A percentile compares a stretch with the other conserved stretches of the same genome.
Conservation (phyloP, 2,329 filamentous ascomycete species). For the Sporothrix luriei region DNA sequence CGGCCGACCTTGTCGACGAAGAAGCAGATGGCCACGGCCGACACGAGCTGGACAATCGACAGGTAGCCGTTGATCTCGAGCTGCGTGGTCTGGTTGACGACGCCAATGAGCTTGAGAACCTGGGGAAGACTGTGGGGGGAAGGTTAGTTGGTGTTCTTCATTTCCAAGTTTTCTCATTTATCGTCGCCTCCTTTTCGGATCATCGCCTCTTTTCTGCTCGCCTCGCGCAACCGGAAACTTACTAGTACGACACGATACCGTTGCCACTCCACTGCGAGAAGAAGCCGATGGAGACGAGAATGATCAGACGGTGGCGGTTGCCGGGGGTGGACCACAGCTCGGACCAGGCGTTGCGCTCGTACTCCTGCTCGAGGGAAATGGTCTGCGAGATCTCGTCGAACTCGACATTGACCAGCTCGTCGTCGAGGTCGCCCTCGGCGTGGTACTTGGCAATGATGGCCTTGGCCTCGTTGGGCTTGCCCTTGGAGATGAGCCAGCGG, state of each 20-base stretch:
- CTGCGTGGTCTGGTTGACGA: constrained; percentile 29
- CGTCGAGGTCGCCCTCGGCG: constrained; percentile 32
- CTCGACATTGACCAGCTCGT: constrained; percentile 34
- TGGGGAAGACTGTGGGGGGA: constrained; percentile 25
- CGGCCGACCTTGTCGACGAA: constrained; percentile 40
- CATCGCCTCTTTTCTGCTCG: too few relatives aligned
- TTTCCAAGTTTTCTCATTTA: too few relatives aligned
- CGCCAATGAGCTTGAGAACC: constrained; percentile 32
- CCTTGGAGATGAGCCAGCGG: constrained; percentile 40
- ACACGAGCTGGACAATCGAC: constrained; percentile 37
- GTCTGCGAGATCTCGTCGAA: constrained; percentile 35
- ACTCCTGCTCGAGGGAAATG: constrained; percentile 33
- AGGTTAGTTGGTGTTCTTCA: too few relatives aligned
- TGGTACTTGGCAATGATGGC: constrained; percentile 34
- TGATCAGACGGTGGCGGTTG: constrained; percentile 36
- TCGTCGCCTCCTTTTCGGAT: too few relatives aligned
- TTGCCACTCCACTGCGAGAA: constrained; percentile 36
- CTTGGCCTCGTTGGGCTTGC: constrained; percentile 32
- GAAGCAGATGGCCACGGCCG: constrained; percentile 37
- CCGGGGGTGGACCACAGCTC: constrained; percentile 33
- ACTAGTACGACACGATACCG: constrained; percentile 35
- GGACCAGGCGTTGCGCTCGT: constrained; percentile 31
- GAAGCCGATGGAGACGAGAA: constrained; percentile 34
- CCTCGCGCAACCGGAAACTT: too few relatives aligned
- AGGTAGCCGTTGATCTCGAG: constrained; percentile 39